Base-by-base conservation (phyloP, 257 asterid genomes). In the Solanum dulcamara region DNA sequence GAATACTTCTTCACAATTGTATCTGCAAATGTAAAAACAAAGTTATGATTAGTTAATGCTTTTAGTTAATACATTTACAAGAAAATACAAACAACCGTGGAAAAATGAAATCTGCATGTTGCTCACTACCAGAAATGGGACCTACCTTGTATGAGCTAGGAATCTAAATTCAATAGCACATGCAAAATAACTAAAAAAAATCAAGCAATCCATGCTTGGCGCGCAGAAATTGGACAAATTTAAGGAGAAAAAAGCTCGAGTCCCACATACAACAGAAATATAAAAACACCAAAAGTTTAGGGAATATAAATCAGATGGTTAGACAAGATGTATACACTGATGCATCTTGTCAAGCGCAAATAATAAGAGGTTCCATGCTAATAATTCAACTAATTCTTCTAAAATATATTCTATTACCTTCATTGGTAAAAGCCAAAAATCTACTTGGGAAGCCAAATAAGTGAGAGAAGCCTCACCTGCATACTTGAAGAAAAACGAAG, bases 401-500 rank as follows among this genome's bases (percentile, higher is more conserved):
- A 2, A 51, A 51, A 20, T 53, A 53, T 20, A 53, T 53, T 53
- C 18, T 53, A 53, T 7, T 20, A 53, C 60, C 60, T 53, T 53
- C 60, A 53, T 6, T 53, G 60, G 10, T 8, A 20, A 53, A 18
- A 53, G 24, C 1, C 6, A 53, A 53, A 53, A 53, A 53, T 53
- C 48, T 70, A 70, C 83, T 79, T 2, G 44, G 59, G 83, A 48
- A 48, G 64, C 64, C 64, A 48, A 79, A 83, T 50, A 50, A 71
- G 81, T 80, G 72, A 84, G 84, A 22, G 85, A 26, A 62, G 30
- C 55, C 83, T 93, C 79, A 97, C 99, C 99, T 88, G 99, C 99
- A 90, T 97, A 97, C 91, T 97, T 97, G 92, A 97, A 95, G 96
- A 97, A 97, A 90, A 97, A 97, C 12, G 99, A 95, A 84, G 99